Percentiles rank a stretch among this genome's conserved stretches.
These are phyloP conservation scores for Helminthosporium solani DNA, from an alignment of 2,329 filamentous ascomycete species.

Conservation along the genomic window DNA sequence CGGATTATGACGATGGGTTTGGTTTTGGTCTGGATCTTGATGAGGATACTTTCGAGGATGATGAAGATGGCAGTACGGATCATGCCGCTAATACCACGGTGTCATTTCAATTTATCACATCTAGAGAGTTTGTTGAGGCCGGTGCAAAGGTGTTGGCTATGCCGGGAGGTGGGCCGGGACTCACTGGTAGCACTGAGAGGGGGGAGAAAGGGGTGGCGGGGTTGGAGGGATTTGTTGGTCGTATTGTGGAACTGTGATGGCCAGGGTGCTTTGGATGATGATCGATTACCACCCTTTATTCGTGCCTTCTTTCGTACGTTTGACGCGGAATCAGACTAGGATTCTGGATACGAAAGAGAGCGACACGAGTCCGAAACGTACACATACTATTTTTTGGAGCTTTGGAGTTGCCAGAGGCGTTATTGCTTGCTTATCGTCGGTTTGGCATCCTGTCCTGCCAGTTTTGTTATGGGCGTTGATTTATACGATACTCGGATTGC, in stretches of 20 bases:
- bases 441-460: too few relatives aligned
- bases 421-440: too few relatives aligned
- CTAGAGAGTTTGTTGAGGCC: slow-evolving; percentile 71
- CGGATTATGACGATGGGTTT: slow-evolving; percentile 48
- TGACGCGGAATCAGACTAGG: too few relatives aligned
- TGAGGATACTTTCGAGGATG: slow-evolving; percentile 49
- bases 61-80: slow-evolving; percentile 19
- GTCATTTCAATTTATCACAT: slow-evolving; percentile 67
- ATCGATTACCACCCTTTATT: too few relatives aligned
- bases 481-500: too few relatives aligned
- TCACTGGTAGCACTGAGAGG: slow-evolving; percentile 56
- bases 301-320: too few relatives aligned
- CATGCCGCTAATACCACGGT: slow-evolving; percentile 54
- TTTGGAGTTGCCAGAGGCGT: too few relatives aligned
- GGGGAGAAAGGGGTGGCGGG: slow-evolving; percentile 55
- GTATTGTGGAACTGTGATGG: slow-evolving; percentile 50
- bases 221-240: slow-evolving; percentile 71
- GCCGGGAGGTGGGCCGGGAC: slow-evolving; percentile 66
- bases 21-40: slow-evolving; percentile 57
- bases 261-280: too few relatives aligned
- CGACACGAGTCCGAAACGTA: too few relatives aligned
- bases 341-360: too few relatives aligned
- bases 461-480: too few relatives aligned
- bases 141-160: slow-evolving; percentile 70
- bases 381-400: too few relatives aligned